Percentiles rank a stretch among this genome's conserved stretches.
phyloP scores from a whole-genome alignment of 2,329 filamentous ascomycete species.

The Bipolaris bicolor region DNA sequence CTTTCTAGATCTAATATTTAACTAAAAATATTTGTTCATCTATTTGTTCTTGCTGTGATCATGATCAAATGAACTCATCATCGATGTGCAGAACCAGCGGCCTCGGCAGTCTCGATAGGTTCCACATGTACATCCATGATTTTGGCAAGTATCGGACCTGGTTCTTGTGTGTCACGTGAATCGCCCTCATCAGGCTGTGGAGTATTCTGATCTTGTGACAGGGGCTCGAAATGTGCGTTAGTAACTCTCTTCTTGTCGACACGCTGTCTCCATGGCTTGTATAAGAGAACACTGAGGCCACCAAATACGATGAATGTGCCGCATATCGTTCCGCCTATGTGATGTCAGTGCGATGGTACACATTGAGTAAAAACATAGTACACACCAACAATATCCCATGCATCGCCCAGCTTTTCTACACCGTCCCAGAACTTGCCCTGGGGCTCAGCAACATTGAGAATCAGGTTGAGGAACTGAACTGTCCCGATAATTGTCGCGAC shows the following conservation, averaged over 20 bases:
- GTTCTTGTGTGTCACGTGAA: neutral
- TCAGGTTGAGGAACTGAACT: slow-evolving; percentile 80
- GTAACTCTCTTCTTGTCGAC: slow-evolving; percentile 53
- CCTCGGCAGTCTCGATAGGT: slow-evolving; percentile 24
- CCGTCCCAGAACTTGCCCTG: slow-evolving; percentile 88
- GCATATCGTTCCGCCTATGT: slow-evolving; percentile 72
- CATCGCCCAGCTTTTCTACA: slow-evolving; percentile 61
- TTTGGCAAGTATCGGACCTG: slow-evolving; percentile 12
- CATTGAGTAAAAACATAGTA: slow-evolving; percentile 47
- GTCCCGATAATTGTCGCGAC: slow-evolving; percentile 86
- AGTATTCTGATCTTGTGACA: slow-evolving; percentile 22
- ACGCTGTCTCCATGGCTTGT: slow-evolving; percentile 76
- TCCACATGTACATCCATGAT: slow-evolving; percentile 21
- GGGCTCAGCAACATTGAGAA: slow-evolving; percentile 76
- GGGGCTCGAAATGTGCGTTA: slow-evolving; percentile 38
- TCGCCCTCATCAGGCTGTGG: slow-evolving; percentile 17
- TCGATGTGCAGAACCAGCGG: slow-evolving; percentile 15
- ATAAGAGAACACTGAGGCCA: slow-evolving; percentile 72
- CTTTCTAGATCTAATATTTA: neutral
- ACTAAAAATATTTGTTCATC: neutral
- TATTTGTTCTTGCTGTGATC: neutral
- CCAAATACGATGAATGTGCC: slow-evolving; percentile 83
- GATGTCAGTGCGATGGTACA: slow-evolving; percentile 1
- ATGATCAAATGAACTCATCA: neutral
- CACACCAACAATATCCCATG: slow-evolving; percentile 47